A percentile compares a stretch with the other conserved stretches of the same genome.
phyloP scores from a whole-genome alignment of 192 early-diverging fungal species.

The Coemansia sp. region DNA sequence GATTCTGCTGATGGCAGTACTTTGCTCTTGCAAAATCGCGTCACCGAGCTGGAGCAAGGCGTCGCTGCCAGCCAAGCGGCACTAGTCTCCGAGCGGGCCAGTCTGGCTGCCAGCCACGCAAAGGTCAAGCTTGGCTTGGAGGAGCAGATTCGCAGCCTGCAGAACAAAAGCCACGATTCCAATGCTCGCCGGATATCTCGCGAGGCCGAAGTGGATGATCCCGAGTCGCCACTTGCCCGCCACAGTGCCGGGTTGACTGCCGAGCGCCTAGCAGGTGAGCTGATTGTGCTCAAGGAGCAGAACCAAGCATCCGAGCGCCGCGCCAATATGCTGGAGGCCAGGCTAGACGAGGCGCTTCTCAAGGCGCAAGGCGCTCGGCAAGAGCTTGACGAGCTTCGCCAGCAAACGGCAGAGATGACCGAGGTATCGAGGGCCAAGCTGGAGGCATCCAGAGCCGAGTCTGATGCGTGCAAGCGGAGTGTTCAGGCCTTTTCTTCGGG shows the following conservation, averaged over 20 bases:
- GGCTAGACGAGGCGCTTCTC: conserved; percentile 41
- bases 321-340: conserved; percentile 24
- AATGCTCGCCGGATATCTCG: conserved; percentile 26
- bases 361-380: conserved; percentile 28
- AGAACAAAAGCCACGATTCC: conserved; percentile 36
- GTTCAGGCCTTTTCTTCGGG: conserved; percentile 28
- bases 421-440: conserved; percentile 14
- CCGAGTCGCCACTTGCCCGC: conserved; percentile 40
- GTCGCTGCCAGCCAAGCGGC: neutral
- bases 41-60: conserved; percentile 17
- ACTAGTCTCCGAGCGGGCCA: conserved; percentile 1
- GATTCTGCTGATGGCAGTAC: neutral
- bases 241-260: conserved; percentile 42
- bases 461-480: conserved; percentile 12
- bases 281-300: conserved; percentile 46
- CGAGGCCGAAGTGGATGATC: conserved; percentile 8
- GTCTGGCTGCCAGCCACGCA: neutral
- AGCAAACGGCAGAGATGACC: conserved; percentile 19
- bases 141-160: conserved; percentile 35
- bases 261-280: conserved; percentile 51
- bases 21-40: neutral
- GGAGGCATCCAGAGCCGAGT: conserved; percentile 15
- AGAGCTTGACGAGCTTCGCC: conserved; percentile 19
- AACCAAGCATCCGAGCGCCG: conserved; percentile 29
- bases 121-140: conserved; percentile 14